A percentile compares a stretch with the other conserved stretches of the same genome.
Conservation (phyloP, 2,329 filamentous ascomycete species). For the Fusarium albidum region DNA sequence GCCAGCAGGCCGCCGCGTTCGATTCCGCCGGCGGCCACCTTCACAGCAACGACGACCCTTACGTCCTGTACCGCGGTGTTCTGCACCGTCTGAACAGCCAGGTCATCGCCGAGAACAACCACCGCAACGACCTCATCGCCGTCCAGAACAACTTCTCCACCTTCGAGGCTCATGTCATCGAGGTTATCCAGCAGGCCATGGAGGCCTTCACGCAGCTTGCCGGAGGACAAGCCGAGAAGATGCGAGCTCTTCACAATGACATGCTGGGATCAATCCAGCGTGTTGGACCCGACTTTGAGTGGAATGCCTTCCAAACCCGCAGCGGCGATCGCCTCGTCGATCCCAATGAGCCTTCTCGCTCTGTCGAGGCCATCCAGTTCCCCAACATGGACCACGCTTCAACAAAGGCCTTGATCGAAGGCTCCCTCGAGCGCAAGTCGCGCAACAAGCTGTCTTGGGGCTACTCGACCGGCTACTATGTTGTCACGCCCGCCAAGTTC, state of each 20-base stretch:
- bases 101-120: conserved; percentile 94
- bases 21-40: conserved; percentile 79
- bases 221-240: conserved; percentile 82
- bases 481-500: conserved; percentile 86
- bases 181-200: conserved; percentile 83
- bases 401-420: conserved; percentile 86
- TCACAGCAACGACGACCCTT: conserved; percentile 81
- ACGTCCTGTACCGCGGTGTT: conserved; percentile 83
- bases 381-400: conserved; percentile 86
- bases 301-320: conserved; percentile 82
- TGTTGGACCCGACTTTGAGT: conserved; percentile 88
- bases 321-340: conserved; percentile 79
- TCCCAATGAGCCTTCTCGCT: conserved; percentile 76
- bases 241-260: conserved; percentile 81
- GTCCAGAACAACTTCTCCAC: conserved; percentile 90
- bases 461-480: conserved; percentile 86
- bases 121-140: conserved; percentile 86
- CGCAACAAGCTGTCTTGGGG: conserved; percentile 82
- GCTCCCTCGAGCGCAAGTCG: conserved; percentile 88
- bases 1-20: conserved; percentile 81
- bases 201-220: conserved; percentile 84
- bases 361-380: conserved; percentile 78
- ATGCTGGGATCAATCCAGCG: conserved; percentile 80
- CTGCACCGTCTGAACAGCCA: conserved; percentile 88
- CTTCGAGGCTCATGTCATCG: conserved; percentile 87